Evolutionary conservation across 2,329 filamentous ascomycete genomes (phyloP).

Genomic region (Fusarium sp.): DNA sequence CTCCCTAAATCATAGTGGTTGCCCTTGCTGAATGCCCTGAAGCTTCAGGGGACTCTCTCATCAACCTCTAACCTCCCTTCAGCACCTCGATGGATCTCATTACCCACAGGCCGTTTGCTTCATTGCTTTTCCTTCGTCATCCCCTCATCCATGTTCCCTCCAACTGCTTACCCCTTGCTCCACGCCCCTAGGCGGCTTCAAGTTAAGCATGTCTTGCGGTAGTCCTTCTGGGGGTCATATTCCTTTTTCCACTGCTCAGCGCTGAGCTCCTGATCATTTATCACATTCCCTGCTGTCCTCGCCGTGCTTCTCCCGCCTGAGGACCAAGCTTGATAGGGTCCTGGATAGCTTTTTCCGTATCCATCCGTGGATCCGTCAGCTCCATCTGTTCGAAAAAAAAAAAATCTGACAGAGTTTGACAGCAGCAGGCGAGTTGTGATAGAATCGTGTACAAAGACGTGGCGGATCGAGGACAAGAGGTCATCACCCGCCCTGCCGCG

Average conservation of each 20-base stretch:
- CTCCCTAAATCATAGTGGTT: background rate
- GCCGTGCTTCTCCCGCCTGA: slow-evolving; percentile 5
- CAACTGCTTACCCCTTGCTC: slow-evolving; percentile 23
- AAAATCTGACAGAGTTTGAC: slow-evolving; percentile 1
- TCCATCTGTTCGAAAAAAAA: background rate
- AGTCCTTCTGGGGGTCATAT: slow-evolving; percentile 12
- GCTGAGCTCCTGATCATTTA: slow-evolving; percentile 11
- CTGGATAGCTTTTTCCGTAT: background rate
- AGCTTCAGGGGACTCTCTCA: background rate
- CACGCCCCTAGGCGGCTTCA: slow-evolving; percentile 21
- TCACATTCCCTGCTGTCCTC: slow-evolving; percentile 30
- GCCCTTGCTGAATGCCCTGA: background rate
- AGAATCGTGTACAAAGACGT: background rate
- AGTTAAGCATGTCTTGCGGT: slow-evolving; percentile 33
- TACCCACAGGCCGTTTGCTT: background rate
- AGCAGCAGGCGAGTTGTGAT: slow-evolving; percentile 13
- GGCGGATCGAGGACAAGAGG: background rate
- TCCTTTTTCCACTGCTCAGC: slow-evolving; percentile 22
- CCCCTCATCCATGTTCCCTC: slow-evolving; percentile 17
- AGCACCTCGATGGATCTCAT: background rate
- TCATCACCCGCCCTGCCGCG: background rate
- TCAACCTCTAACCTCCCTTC: background rate
- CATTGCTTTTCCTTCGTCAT: slow-evolving; percentile 24
- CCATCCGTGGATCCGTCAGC: background rate
- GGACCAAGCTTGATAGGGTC: background rate